Base-by-base conservation (phyloP, 306 rosid species). In the Geum urbanum region DNA sequence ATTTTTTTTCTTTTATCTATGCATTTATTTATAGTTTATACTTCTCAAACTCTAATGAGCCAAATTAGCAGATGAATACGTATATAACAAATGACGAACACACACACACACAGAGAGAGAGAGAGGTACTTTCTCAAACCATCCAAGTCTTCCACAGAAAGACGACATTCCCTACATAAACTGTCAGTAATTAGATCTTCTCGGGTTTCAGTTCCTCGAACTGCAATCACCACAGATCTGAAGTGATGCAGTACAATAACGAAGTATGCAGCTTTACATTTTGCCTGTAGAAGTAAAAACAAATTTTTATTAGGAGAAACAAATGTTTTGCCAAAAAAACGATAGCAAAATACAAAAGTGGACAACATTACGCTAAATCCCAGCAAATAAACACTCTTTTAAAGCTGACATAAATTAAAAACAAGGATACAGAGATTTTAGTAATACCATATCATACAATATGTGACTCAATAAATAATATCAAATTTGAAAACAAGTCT, bases 201-300 rank as follows among this genome's bases (percentile, higher is more conserved):
- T 14, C 96, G 96, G 69, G 96, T 92, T 87, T 92, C 96, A 66
- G 98, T 92, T 83, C 98, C 98, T 55, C 98, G 86, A 68, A 92
- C 85, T 72, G 96, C 80, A 79, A 92, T 83, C 67, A 92, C 86
- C 18, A 92, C 83, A 40, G 84, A 71, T 83, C 72, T 86, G 71
- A 82, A 79, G 65, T 86, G 84, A 89, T 92, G 96, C 66, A 89
- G 81, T 83, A 92, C 95, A 74, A 89, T 84, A 77, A 92, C 83
- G 51, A 92, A 92, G 77, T 92, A 92, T 58, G 98, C 95, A 77
- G 96, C 96, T 80, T 89, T 69, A 74, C 95, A 92, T 77, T 83
- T 92, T 67, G 69, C 82, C 98, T 92, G 87, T 68, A 55, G 22
- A 9, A 11, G 58, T 27, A 27, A 27, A 27, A 27, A 27, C 32